These are phyloP conservation scores for Tieghemostelium lacteum DNA, from an alignment of 78 protist species.

Conservation along the genomic window DNA sequence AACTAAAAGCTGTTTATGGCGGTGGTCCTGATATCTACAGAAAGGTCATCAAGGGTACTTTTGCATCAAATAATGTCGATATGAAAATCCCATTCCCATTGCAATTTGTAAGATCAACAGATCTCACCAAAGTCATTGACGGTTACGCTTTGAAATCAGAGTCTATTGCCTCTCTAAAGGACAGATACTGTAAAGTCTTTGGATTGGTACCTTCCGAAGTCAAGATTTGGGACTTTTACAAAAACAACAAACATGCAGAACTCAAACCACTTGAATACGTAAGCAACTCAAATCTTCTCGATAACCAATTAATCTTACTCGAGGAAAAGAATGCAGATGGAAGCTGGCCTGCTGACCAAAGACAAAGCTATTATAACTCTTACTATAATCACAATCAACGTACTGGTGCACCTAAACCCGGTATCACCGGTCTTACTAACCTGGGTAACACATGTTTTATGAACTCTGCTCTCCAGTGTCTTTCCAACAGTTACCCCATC, in stretches of 20 bases:
- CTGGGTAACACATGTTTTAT: conserved; percentile 96
- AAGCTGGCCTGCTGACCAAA: conserved; percentile 41
- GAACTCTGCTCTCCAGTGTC: conserved; percentile 91
- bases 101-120: conserved; percentile 1
- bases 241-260: conserved; percentile 5
- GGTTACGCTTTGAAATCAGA: conserved; percentile 4
- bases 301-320: conserved; percentile 46
- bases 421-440: conserved; percentile 87
- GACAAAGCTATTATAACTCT: neutral
- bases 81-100: conserved; percentile 3
- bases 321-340: conserved; percentile 61
- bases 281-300: conserved; percentile 33
- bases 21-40: conserved; percentile 70
- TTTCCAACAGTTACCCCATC: conserved; percentile 52
- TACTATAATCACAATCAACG: neutral
- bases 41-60: neutral
- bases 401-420: conserved; percentile 64
- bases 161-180: neutral
- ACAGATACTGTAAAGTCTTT: conserved; percentile 39
- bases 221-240: conserved; percentile 80
- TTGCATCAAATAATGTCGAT: neutral
- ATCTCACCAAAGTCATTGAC: neutral
- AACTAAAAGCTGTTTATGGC: conserved; percentile 10
- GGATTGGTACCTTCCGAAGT: conserved; percentile 30
- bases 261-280: conserved; percentile 26